phyloP scores from a whole-genome alignment of 345 rosid species.

The Physaria fendleri region DNA sequence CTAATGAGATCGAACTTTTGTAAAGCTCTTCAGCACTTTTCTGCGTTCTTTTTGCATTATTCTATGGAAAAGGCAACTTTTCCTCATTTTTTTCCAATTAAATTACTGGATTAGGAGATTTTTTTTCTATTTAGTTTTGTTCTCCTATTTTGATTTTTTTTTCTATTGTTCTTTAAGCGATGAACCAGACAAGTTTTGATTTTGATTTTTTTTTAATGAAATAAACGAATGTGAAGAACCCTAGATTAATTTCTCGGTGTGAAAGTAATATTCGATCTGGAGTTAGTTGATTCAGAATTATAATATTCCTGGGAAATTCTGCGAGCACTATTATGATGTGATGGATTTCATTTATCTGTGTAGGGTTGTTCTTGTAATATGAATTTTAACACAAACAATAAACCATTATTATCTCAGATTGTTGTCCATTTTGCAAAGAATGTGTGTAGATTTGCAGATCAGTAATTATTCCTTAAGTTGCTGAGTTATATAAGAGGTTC shows the following conservation, averaged over 20 bases:
- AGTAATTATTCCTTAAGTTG: background rate
- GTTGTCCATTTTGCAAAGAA: background rate
- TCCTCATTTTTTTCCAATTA: background rate
- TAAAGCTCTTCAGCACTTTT: constrained; percentile 24
- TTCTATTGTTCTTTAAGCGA: constrained; percentile 11
- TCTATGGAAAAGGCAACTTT: background rate
- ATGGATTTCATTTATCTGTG: background rate
- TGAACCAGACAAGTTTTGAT: background rate
- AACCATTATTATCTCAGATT: background rate
- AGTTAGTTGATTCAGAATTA: background rate
- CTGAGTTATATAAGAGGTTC: background rate
- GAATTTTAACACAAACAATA: background rate
- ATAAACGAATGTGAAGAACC: background rate
- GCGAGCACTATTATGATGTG: background rate
- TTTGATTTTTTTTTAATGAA: background rate
- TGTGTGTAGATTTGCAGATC: background rate
- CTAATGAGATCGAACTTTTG: constrained; percentile 5
- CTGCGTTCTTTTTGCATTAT: constrained; percentile 14
- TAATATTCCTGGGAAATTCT: constrained; percentile 1
- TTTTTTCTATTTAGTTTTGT: background rate
- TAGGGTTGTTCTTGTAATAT: background rate
- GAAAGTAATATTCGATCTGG: background rate
- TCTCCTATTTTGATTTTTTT: background rate
- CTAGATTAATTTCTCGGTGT: background rate
- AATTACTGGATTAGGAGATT: background rate